phyloP scores from a whole-genome alignment of 306 rosid genomes.

The Vicia sativa region DNA sequence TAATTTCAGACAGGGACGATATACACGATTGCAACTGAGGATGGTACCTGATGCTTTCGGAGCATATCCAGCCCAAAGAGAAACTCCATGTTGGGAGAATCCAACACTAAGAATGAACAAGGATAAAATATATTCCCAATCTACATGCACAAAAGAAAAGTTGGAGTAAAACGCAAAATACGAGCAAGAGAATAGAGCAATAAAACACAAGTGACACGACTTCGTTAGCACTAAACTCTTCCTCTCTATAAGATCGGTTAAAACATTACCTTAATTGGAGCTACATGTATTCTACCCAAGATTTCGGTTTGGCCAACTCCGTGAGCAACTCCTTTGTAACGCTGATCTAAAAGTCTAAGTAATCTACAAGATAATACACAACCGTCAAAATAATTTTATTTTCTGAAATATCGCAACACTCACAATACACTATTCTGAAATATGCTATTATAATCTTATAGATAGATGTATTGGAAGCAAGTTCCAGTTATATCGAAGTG shows the following conservation, averaged over 20 bases:
- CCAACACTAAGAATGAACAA: slow-evolving; percentile 87
- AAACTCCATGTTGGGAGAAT: slow-evolving; percentile 92
- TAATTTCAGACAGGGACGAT: slow-evolving; percentile 26
- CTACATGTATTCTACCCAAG: slow-evolving; percentile 93
- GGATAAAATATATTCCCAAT: slow-evolving; percentile 88
- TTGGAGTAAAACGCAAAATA: background rate
- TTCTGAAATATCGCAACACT: slow-evolving; percentile 32
- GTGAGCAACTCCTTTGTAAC: slow-evolving; percentile 93
- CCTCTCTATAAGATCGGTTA: background rate
- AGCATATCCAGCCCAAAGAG: slow-evolving; percentile 98
- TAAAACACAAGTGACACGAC: slow-evolving; percentile 13
- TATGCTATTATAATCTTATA: slow-evolving; percentile 5
- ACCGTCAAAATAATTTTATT: slow-evolving; percentile 26
- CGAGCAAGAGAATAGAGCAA: background rate
- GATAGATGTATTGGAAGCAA: slow-evolving; percentile 34
- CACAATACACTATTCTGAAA: background rate
- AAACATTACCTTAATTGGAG: slow-evolving; percentile 87
- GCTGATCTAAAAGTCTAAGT: slow-evolving; percentile 93
- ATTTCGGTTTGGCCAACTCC: slow-evolving; percentile 99
- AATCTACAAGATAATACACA: slow-evolving; percentile 59
- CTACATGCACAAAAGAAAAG: slow-evolving; percentile 41
- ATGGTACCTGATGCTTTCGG: slow-evolving; percentile 89
- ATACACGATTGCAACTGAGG: slow-evolving; percentile 12
- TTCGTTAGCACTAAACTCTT: slow-evolving; percentile 13
- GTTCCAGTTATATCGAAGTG: slow-evolving; percentile 30